Evolutionary conservation across 2,329 filamentous ascomycete species (phyloP), one percentile per base, ranked within the genome.

Genomic region (Diplodia mutila): DNA sequence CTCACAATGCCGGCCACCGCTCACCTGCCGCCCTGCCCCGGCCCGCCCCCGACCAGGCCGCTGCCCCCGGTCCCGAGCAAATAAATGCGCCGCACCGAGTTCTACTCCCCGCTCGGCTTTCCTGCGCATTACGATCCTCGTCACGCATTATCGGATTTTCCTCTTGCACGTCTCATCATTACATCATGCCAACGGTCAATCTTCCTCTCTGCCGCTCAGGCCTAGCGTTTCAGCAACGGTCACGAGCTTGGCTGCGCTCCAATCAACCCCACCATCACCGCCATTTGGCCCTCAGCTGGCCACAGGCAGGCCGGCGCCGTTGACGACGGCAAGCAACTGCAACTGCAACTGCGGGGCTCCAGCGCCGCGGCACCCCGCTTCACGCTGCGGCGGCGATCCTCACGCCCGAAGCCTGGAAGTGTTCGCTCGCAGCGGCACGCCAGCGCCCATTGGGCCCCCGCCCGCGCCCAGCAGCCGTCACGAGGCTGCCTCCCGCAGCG

Each of bases 21-120:
- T 68, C 82, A 80, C 74, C 79, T 82, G 53, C 81, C 81, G 69
- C 81, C 81, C 37, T 82, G 80, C 77, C 81, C 81, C 49, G 81
- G 81, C 66, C 81, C 81, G 70, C 81, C 81, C 73, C 81, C 81
- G 70, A 82, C 79, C 66, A 77, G 81, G 67, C 81, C 81, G 72
- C 76, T 83, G 55, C 81, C 81, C 71, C 81, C 81, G 39, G 76
- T 82, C 48, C 81, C 81, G 29, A 78, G 75, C 66, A 80, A 81
- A 76, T 81, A 80, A 73, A 71, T 59, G 46, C 23, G 32, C 55
- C 23, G 32, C 46, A 16, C 32, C 59, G 59, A 63, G 37, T 51
- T 46, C 42, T 61, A 65, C 61, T 29, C 12, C 23, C 21, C 23
- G 23, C 23, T 42, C 49, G 61, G 61, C 61, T 39, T 39, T 49